Percentiles rank a stretch among this genome's conserved stretches.
phyloP scores from a whole-genome alignment of 257 asterid species.

The Lycium ferocissimum region DNA sequence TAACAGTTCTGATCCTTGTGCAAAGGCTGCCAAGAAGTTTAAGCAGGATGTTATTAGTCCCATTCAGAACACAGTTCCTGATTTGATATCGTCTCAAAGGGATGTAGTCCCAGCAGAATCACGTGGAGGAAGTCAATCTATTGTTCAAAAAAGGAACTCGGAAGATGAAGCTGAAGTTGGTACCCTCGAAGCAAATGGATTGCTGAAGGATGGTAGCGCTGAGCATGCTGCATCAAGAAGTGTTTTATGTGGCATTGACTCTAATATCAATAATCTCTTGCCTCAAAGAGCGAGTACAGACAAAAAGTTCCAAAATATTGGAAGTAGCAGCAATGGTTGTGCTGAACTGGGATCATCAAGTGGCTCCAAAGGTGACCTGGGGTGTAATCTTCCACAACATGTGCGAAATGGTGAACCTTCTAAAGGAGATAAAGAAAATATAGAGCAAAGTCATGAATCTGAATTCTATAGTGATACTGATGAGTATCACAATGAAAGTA shows the following conservation, averaged over 20 bases:
- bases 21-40: slow-evolving; percentile 46
- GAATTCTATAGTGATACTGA: slow-evolving; percentile 48
- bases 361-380: slow-evolving; percentile 28
- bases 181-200: slow-evolving; percentile 29
- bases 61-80: slow-evolving; percentile 32
- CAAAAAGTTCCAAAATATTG: slow-evolving; percentile 40
- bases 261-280: slow-evolving; percentile 38
- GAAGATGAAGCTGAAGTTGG: slow-evolving; percentile 33
- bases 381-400: slow-evolving; percentile 30
- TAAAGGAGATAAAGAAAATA: slow-evolving; percentile 36
- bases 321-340: slow-evolving; percentile 35
- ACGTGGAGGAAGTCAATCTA: slow-evolving; percentile 19
- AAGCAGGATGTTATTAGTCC: slow-evolving; percentile 44
- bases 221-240: slow-evolving; percentile 36
- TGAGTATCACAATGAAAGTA: slow-evolving; percentile 51
- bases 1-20: slow-evolving; percentile 39
- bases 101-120: slow-evolving; percentile 35
- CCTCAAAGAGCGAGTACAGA: slow-evolving; percentile 38
- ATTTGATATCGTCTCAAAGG: slow-evolving; percentile 28
- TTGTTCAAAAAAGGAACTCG: slow-evolving; percentile 16
- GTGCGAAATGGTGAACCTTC: slow-evolving; percentile 29
- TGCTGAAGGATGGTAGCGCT: slow-evolving; percentile 30
- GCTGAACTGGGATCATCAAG: slow-evolving; percentile 33
- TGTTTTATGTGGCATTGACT: slow-evolving; percentile 25
- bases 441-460: slow-evolving; percentile 30